Base-by-base conservation (phyloP, 192 early-diverging fungal genomes). In the Lobosporangium transversale region DNA sequence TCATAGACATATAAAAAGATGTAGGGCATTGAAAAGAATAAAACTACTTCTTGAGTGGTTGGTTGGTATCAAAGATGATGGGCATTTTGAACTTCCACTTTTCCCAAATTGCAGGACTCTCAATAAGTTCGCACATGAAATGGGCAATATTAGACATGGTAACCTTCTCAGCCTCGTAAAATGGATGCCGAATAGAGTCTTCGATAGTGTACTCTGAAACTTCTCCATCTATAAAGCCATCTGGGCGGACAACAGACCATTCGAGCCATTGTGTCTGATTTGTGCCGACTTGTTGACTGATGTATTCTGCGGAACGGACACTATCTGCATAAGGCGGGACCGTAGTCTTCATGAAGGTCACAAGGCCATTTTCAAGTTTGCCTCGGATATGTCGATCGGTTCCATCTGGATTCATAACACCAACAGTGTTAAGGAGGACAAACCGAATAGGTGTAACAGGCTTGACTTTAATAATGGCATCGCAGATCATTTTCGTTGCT, bases 31-130 rank as follows among this genome's bases (percentile, higher is more conserved):
- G n/a, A n/a, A n/a, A n/a, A n/a, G n/a, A n/a, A n/a, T 42, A 42
- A 42, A 12, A 9, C 40, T 55, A 36, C 26, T 65, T 33, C 37
- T 66, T 66, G 32, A 32, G 8, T 20, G 64, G 64, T 33, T 66
- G 54, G 44, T 66, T n/a, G 23, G 64, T 33, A 20, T 66, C 64
- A 15, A 66, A 50, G 24, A 66, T 26, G 24, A 57, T 36, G 20
- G 64, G 64, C 64, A 66, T 57, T 45, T 57, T 66, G 64, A 57
- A 66, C 43, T 58, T 66, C 64, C 64, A 66, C 20, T 47, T 12
- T 27, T 56, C 54, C 63, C 53, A 66, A 8, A 18, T 54, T 14
- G 20, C n/a, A 8, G 52, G 63, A 35, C 47, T 40, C 18, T 35
- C 31, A 15, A 56, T 11, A 18, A 66, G 23, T 43, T 66, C 63